Base-by-base conservation (phyloP, 1,284 basidiomycete species). In the Ceratobasidium sp. region DNA sequence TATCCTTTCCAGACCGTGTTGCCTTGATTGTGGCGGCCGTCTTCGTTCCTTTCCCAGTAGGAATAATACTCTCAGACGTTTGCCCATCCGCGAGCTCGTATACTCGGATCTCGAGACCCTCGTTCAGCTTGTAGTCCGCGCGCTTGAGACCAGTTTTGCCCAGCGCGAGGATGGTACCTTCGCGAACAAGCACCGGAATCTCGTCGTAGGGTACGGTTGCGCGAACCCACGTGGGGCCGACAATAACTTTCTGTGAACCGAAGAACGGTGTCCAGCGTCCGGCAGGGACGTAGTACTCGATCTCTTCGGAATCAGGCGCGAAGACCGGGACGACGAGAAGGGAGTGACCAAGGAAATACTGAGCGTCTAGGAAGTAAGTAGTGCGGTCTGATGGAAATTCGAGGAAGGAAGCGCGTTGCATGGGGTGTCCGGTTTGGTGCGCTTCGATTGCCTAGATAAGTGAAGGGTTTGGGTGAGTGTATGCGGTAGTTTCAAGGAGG, bases 311-410 rank as follows among this genome's bases (percentile, higher is more conserved):
- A 69, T 84, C 79, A 21, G 87, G 83, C 2, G 87, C 87, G 76
- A 92, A 88, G 1, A 92, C 89, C 2, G 91, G 91, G n/a, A 89
- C 90, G 62, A 92, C 88, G 47, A 92, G 88, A 21, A 93, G 83
- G 21, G 83, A 87, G 4, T 88, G 87, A 0, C 91, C 91, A 72
- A 92, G 79, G 88, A 91, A 89, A 86, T 90, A 81, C 89, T 82
- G 89, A 73, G 85, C 83, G 80, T 92, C 90, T 44, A 92, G 86
- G 77, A 85, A 82, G 73, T 88, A 87, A 6, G 87, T 86, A 13
- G 87, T 89, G 52, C 87, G 85, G 79, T 92, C 91, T 14, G 86
- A 84, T 6, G 84, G 84, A 82, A 91, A 92, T 77, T 92, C 90
- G 74, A 92, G 78, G 81, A 92, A 88, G 89, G 92, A 92, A 13